Evolutionary conservation across 1,284 basidiomycete species (phyloP).

Genomic region (Inonotus obliquus): DNA sequence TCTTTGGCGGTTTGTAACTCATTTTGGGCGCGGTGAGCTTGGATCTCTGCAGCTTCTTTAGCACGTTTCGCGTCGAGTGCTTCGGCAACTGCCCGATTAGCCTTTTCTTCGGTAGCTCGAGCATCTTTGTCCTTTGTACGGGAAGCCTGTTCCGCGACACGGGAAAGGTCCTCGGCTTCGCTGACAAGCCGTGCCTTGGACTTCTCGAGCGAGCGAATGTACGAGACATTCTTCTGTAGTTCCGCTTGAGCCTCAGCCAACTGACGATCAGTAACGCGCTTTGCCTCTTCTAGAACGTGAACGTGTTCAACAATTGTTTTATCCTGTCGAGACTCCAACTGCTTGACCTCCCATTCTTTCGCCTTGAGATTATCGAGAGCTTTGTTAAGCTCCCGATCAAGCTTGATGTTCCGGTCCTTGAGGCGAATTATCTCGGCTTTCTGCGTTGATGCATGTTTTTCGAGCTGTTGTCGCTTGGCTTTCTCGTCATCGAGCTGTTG

Average conservation of each 20-base stretch:
- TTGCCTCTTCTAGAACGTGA: conserved; percentile 95
- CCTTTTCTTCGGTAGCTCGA: conserved; percentile 44
- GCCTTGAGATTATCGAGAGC: conserved; percentile 75
- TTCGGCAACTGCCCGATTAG: conserved; percentile 49
- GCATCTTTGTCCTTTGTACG: conserved; percentile 29
- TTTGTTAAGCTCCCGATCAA: conserved; percentile 80
- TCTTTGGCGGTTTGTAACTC: conserved; percentile 51
- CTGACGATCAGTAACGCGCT: conserved; percentile 92
- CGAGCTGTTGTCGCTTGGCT: conserved; percentile 67
- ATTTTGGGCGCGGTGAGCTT: conserved; percentile 51
- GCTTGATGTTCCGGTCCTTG: conserved; percentile 67
- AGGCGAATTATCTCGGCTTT: conserved; percentile 66
- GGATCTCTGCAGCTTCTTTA: conserved; percentile 60
- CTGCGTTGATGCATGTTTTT: conserved; percentile 60
- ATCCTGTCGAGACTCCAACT: conserved; percentile 85
- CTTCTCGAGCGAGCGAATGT: conserved; percentile 83
- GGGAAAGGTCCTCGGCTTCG: conserved; percentile 82
- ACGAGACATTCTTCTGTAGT: conserved; percentile 65
- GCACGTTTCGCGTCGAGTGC: conserved; percentile 60
- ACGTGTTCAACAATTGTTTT: conserved; percentile 99
- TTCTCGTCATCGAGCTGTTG: conserved; percentile 70
- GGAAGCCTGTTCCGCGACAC: conserved; percentile 72
- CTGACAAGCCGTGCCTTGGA: conserved; percentile 70
- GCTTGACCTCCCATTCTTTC: conserved; percentile 83
- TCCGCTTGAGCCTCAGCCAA: conserved; percentile 78